Percentiles rank a stretch among this genome's conserved stretches.
phyloP scores from a whole-genome alignment of 225 moss, liverwort and hornwort species.

The Sphagnum tenellum region DNA sequence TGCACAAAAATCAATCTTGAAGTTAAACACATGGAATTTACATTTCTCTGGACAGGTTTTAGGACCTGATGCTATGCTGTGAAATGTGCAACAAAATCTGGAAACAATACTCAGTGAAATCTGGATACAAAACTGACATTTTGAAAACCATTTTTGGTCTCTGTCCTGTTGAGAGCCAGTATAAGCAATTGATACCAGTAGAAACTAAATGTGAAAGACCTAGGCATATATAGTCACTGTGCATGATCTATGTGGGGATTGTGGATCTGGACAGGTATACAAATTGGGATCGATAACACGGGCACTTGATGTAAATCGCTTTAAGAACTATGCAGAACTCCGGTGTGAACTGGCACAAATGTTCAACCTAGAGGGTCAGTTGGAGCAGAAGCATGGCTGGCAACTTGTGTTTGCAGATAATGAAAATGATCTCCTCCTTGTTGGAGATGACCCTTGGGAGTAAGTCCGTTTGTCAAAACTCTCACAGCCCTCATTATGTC shows the following conservation, averaged over 20 bases:
- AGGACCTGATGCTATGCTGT: too few relatives aligned
- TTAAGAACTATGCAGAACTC: constrained; percentile 58
- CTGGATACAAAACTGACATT: too few relatives aligned
- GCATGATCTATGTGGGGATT: background rate
- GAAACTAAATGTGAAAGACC: too few relatives aligned
- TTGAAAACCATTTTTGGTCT: too few relatives aligned
- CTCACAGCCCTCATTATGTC: background rate
- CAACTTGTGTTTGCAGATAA: constrained; percentile 72
- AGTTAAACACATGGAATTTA: too few relatives aligned
- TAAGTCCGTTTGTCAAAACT: constrained; percentile 16
- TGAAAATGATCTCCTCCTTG: constrained; percentile 79
- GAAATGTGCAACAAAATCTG: too few relatives aligned
- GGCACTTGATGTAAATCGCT: constrained; percentile 80
- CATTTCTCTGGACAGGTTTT: too few relatives aligned
- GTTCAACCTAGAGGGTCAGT: constrained; percentile 81
- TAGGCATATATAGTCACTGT: too few relatives aligned
- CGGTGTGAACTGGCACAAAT: constrained; percentile 67
- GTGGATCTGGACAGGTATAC: constrained; percentile 43
- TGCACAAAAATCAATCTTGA: too few relatives aligned
- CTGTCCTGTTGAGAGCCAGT: too few relatives aligned
- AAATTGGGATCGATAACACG: constrained; percentile 83
- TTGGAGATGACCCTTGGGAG: constrained; percentile 83
- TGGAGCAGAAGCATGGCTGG: constrained; percentile 85
- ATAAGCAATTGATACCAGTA: too few relatives aligned
- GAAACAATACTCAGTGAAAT: too few relatives aligned